phyloP scores from a whole-genome alignment of 148 eudicot species.

The Rhododendron ferrugineum region DNA sequence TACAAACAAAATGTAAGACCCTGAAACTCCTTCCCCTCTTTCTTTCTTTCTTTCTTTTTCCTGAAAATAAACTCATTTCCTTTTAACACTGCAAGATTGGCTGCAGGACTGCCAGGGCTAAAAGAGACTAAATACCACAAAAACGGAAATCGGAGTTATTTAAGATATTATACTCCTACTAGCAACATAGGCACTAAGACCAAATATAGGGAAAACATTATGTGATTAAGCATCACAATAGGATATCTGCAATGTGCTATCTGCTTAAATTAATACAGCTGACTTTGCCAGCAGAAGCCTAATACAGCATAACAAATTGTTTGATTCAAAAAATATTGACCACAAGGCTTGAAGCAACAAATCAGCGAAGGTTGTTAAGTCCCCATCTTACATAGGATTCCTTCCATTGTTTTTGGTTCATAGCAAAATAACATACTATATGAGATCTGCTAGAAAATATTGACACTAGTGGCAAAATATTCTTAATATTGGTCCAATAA shows the following conservation, averaged over 20 bases:
- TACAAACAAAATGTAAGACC: neutral
- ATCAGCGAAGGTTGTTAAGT: neutral
- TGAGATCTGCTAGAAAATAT: slow-evolving; percentile 3
- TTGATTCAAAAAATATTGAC: neutral
- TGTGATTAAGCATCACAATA: neutral
- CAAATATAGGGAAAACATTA: neutral
- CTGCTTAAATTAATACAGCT: neutral
- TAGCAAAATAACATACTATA: neutral
- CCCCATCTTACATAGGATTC: neutral
- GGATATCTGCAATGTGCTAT: neutral
- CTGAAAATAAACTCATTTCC: neutral
- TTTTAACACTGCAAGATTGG: neutral
- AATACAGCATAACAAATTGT: neutral
- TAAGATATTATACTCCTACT: neutral
- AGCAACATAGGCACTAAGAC: neutral
- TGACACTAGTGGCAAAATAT: neutral
- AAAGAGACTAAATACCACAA: neutral
- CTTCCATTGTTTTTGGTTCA: slow-evolving; percentile 8
- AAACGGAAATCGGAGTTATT: neutral
- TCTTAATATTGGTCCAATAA: neutral
- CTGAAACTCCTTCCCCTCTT: neutral
- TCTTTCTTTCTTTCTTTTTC: neutral
- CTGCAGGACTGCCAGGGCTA: neutral
- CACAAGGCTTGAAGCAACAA: neutral
- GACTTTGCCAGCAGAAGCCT: slow-evolving; percentile 5